Percentiles rank a stretch among this genome's conserved stretches.
These are phyloP conservation scores for Xylona heveae DNA, from an alignment of 495 filamentous ascomycete genomes.

Conservation along the genomic window DNA sequence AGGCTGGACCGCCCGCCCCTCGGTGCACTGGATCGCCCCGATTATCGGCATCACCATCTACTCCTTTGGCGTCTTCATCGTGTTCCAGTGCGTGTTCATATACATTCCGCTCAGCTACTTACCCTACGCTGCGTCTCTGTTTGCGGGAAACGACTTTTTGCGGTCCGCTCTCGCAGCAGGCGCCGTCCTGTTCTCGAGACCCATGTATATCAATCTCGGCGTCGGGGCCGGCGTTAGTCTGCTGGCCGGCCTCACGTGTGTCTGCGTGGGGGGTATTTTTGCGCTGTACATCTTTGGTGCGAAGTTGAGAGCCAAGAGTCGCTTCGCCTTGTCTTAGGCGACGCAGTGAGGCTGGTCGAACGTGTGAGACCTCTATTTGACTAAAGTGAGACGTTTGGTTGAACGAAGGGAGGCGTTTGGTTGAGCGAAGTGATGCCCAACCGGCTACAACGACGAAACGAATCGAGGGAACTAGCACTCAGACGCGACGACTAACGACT, in stretches of 20 bases:
- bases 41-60: conserved; percentile 38
- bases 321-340: too few species aligned
- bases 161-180: conserved; percentile 32
- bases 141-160: conserved; percentile 40
- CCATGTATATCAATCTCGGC: conserved; percentile 34
- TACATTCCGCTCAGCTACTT: conserved; percentile 41
- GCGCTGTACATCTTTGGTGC: conserved; percentile 29
- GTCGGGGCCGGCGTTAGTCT: conserved; percentile 31
- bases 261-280: conserved; percentile 34
- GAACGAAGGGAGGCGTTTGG: too few species aligned
- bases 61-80: conserved; percentile 24
- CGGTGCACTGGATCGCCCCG: conserved; percentile 39
- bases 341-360: too few species aligned
- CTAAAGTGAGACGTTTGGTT: too few species aligned
- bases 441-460: too few species aligned
- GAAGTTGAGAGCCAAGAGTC: conserved; percentile 21
- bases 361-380: too few species aligned
- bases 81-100: conserved; percentile 43
- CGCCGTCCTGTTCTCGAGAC: conserved; percentile 31
- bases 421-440: too few species aligned
- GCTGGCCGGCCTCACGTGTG: conserved; percentile 31
- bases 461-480: too few species aligned
- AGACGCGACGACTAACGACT: too few species aligned
- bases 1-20: conserved; percentile 31
- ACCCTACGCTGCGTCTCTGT: conserved; percentile 36